These are phyloP conservation scores for Diatrype stigma DNA, from an alignment of 2,329 filamentous ascomycete species.

Conservation along the genomic window DNA sequence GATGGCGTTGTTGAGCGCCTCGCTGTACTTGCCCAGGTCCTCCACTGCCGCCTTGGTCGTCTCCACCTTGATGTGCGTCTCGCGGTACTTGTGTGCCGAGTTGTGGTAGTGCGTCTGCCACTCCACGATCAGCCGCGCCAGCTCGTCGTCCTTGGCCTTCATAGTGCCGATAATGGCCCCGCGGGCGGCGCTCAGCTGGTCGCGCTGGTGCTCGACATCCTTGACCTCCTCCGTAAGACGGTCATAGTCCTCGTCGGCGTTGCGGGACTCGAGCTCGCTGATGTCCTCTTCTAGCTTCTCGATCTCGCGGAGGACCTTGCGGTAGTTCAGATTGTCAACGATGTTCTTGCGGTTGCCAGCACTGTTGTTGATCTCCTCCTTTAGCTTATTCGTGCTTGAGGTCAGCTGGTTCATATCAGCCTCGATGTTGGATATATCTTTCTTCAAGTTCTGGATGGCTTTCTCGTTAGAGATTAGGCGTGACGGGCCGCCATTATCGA, in stretches of 20 bases:
- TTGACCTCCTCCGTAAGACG: conserved; percentile 67
- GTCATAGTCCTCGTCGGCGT: conserved; percentile 78
- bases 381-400: conserved; percentile 70
- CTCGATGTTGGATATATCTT: conserved; percentile 61
- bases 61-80: conserved; percentile 83
- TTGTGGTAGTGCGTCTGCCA: conserved; percentile 86
- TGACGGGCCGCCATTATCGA: conserved; percentile 67
- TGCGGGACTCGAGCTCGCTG: conserved; percentile 66
- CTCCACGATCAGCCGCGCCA: conserved; percentile 67
- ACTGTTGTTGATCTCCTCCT: conserved; percentile 72
- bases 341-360: conserved; percentile 84
- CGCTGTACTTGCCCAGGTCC: conserved; percentile 76
- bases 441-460: conserved; percentile 61
- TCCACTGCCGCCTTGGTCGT: conserved; percentile 92
- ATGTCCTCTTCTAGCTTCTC: conserved; percentile 67
- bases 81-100: conserved; percentile 74
- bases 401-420: conserved; percentile 64
- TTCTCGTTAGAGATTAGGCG: conserved; percentile 67
- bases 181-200: conserved; percentile 67
- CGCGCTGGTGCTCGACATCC: conserved; percentile 62
- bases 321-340: conserved; percentile 80
- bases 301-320: conserved; percentile 67
- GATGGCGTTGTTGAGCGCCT: conserved; percentile 89
- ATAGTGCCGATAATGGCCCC: conserved; percentile 72
- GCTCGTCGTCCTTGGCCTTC: conserved; percentile 79